These are phyloP conservation scores for Penicillium argentinense DNA, from an alignment of 495 filamentous ascomycete species.

Conservation along the genomic window DNA sequence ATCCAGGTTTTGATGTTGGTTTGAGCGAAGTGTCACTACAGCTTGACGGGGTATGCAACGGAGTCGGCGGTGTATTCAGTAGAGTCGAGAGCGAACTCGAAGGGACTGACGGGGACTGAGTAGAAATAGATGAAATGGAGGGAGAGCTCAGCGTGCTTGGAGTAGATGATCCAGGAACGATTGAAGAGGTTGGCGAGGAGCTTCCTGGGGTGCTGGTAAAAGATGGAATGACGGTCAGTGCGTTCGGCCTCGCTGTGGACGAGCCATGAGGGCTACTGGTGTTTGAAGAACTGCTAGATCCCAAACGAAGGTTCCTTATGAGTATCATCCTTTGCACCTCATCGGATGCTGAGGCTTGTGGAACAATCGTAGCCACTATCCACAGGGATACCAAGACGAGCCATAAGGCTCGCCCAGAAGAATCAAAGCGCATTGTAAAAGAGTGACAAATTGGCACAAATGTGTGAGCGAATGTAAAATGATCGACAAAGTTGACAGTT, in stretches of 20 bases:
- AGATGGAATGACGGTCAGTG: neutral
- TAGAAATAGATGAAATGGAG: neutral
- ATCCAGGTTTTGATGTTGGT: too few relatives aligned
- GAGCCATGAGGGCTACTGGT: neutral
- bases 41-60: too few relatives aligned
- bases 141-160: neutral
- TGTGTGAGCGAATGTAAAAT: too few relatives aligned
- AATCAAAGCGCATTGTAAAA: neutral
- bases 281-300: neutral
- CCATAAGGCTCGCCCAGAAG: neutral
- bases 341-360: neutral
- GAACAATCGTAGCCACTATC: neutral
- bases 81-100: too few relatives aligned
- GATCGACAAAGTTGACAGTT: too few relatives aligned
- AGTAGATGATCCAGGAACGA: neutral
- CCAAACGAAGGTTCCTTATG: neutral
- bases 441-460: too few relatives aligned
- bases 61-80: too few relatives aligned
- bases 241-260: neutral
- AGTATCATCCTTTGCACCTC: neutral
- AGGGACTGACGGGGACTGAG: neutral
- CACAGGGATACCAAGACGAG: neutral
- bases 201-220: neutral
- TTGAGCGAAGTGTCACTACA: too few relatives aligned
- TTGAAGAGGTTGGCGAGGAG: neutral